Conservation (phyloP, 495 filamentous ascomycete species). For the Penicillium flavigenum region DNA sequence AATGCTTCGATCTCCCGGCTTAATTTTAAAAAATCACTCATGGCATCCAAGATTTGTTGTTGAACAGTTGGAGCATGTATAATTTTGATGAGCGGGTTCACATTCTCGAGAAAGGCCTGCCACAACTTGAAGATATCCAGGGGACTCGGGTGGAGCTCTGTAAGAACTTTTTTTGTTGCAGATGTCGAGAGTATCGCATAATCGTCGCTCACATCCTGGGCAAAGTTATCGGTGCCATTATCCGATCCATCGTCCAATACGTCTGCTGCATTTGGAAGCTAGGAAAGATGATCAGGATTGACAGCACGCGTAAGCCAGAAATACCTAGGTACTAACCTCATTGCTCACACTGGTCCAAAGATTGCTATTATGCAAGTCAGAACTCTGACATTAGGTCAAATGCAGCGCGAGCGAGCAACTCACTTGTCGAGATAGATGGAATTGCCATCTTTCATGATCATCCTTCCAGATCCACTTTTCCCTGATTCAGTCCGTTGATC, state of each 20-base stretch:
- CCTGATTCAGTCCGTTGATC: constrained; percentile 2
- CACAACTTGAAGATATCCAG: constrained; percentile 71
- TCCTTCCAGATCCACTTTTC: constrained; percentile 25
- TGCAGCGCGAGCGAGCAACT: constrained; percentile 5
- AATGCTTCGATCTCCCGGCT: constrained; percentile 43
- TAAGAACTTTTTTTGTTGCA: constrained; percentile 17
- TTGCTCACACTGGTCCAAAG: constrained; percentile 54
- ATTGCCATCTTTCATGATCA: constrained; percentile 39
- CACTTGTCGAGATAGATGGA: constrained; percentile 52
- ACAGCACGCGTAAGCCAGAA: background rate
- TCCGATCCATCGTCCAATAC: constrained; percentile 34
- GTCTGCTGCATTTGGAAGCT: constrained; percentile 52
- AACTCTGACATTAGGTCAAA: background rate
- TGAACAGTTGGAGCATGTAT: constrained; percentile 64
- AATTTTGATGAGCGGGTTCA: constrained; percentile 70
- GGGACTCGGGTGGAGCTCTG: constrained; percentile 58
- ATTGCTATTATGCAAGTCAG: constrained; percentile 28
- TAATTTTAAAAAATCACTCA: constrained; percentile 30
- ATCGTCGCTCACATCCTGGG: constrained; percentile 25
- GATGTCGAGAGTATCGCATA: constrained; percentile 25
- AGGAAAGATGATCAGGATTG: background rate
- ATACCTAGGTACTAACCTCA: constrained; percentile 37
- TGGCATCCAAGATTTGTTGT: constrained; percentile 43
- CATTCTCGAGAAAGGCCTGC: constrained; percentile 65
- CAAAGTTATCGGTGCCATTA: constrained; percentile 15